Base-by-base conservation (phyloP, 306 rosid species). In the Ammopiptanthus mongolicus region DNA sequence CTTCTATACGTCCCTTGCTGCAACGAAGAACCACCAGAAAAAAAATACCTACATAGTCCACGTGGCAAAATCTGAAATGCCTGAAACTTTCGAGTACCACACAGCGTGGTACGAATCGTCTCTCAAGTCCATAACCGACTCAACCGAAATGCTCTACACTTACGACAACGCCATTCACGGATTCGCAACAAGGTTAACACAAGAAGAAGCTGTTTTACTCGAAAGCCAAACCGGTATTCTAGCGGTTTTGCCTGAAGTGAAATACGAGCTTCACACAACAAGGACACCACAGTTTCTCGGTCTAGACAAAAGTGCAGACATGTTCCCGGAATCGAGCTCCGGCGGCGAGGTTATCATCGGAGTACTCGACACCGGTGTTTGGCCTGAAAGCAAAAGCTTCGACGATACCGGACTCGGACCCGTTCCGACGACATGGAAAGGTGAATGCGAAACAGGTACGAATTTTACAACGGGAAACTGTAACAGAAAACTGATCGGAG, bases 371-470 rank as follows among this genome's bases (percentile, higher is more conserved):
- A 95, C 96, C 0, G 98, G 96, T 0, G 83, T 95, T 21, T 91
- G 93, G 96, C 98, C 96, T 0, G 97, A 95, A 59, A 95, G 97
- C 77, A 91, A 91, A 70, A 95, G 98, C 88, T 91, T 86, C 48
- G 89, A 87, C 60, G 98, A 91, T 29, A 23, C 87, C 0, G 96
- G 95, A 1, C 83, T 91, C 3, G 96, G 93, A 63, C 91, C 98
- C 23, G 61, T 88, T 19, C 97, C 98, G 0, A 44, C 55, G 6
- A 60, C 41, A 58, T 94, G 98, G 98, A 91, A 85, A 63, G 98
- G 98, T 11, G 80, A 47, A 69, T 94, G 98, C 46, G 89, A 91
- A 65, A 34, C 82, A 0, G 97, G 98, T 0, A 87, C 96, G 0
- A 91, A 88, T 22, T 94, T 94, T 82, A 90, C 65, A 1, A 7